phyloP scores from a whole-genome alignment of 495 filamentous ascomycete species.

The Wilcoxina mikolae region DNA sequence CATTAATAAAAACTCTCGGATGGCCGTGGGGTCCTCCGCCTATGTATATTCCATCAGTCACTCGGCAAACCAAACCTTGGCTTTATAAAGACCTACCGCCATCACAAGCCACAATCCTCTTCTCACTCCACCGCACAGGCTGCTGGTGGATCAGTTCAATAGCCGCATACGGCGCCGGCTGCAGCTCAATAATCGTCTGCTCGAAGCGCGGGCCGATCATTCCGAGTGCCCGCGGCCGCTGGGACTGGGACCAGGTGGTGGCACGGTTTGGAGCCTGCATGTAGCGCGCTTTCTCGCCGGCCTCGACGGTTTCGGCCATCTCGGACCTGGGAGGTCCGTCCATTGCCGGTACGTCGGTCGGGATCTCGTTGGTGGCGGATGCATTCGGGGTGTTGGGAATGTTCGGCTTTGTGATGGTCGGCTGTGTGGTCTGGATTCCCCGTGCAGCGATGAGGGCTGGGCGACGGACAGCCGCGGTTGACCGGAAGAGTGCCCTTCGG shows the following conservation, averaged over 20 bases:
- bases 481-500: constrained; percentile 17
- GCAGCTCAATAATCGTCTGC: constrained; percentile 79
- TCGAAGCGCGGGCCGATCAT: constrained; percentile 94
- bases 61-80: background rate
- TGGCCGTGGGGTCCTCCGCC: constrained; percentile 81
- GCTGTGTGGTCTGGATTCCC: constrained; percentile 40
- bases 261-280: constrained; percentile 79
- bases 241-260: constrained; percentile 65
- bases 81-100: constrained; percentile 37
- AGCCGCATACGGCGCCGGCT: constrained; percentile 78
- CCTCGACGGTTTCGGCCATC: constrained; percentile 44
- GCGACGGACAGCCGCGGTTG: constrained; percentile 31
- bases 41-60: constrained; percentile 1
- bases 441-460: constrained; percentile 37
- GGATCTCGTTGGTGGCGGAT: constrained; percentile 46
- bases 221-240: constrained; percentile 60
- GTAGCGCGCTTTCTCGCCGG: constrained; percentile 44
- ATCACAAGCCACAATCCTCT: constrained; percentile 69
- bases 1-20: constrained; percentile 90
- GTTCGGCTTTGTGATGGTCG: constrained; percentile 34
- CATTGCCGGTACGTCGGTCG: constrained; percentile 36
- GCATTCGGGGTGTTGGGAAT: constrained; percentile 32
- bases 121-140: constrained; percentile 80
- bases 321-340: constrained; percentile 17
- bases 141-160: constrained; percentile 94